Base-by-base conservation (phyloP, 768 basidiomycete species). In the Suillus luteus region DNA sequence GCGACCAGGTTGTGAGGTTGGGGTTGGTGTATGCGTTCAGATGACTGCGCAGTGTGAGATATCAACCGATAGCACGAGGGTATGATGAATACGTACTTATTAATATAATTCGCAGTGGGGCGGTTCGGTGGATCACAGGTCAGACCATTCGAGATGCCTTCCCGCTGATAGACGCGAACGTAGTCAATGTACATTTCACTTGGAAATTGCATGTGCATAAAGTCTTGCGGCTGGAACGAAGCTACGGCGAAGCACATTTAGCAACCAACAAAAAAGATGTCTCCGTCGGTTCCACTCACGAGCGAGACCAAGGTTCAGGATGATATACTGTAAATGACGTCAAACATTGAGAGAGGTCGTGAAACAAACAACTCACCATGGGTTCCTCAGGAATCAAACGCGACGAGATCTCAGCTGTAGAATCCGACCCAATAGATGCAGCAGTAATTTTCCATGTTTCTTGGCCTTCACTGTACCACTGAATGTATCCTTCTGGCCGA, bases 341-440 rank as follows among this genome's bases (percentile, higher is more conserved):
- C 44, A 69, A 65, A 58, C 17, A 9, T 15, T 55, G 51, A 41
- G 62, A 31, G 14, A 19, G 43, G 14, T 62, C 35, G 12, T 54
- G 31, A 14, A 43, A 64, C 64, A 58, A 63, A 65, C 60, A 59
- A 78, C 86, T 66, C 68, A 94, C 93, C 95, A 98, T 90, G 2
- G 97, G 96, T 74, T 99, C 97, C 71, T 96, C 93, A 5, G 94
- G 81, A 62, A 86, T 87, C 17, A 95, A 70, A 40, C 96, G 82
- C 69, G 83, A 79, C 41, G 84, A 80, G 57, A 99, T 81, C 61
- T 87, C 65, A 0, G 85, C 78, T 5, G 68, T 71, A 0, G 83
- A 27, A 76, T 95, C 88, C 2, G 94, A 77, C 5, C 86, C 90
- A n/a, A 95, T 76, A 3, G 92, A 79, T 3, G 77, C 80, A 1